phyloP scores from a whole-genome alignment of 352 stramenopile genomes.

The Pythium inflatum region DNA sequence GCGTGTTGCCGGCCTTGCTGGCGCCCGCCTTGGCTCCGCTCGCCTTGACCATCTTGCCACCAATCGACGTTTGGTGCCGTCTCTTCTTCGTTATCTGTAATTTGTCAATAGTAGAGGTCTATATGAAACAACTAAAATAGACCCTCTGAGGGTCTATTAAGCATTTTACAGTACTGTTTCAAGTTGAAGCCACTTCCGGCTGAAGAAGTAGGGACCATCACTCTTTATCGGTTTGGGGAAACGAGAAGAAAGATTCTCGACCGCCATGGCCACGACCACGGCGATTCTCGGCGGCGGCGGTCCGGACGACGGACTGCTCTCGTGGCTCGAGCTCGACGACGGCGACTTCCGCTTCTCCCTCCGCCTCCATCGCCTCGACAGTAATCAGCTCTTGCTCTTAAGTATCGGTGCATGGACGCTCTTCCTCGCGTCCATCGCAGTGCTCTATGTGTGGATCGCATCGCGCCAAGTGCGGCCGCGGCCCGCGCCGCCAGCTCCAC shows the following conservation, averaged over 20 bases:
- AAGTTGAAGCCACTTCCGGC: slow-evolving; percentile 25
- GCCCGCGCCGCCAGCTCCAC: slow-evolving; percentile 37
- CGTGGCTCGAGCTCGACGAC: slow-evolving; percentile 12
- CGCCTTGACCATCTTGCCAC: slow-evolving; percentile 28
- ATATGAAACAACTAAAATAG: too few species aligned
- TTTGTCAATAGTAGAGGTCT: too few species aligned
- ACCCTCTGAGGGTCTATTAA: slow-evolving; percentile 6
- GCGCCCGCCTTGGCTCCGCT: background rate
- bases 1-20: background rate
- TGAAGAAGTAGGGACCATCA: slow-evolving; percentile 17
- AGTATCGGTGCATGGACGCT: slow-evolving; percentile 50
- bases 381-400: slow-evolving; percentile 23
- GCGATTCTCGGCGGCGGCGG: slow-evolving; percentile 2
- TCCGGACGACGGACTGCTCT: background rate
- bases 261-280: background rate
- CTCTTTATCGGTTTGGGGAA: slow-evolving; percentile 4
- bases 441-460: slow-evolving; percentile 82
- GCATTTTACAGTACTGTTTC: background rate
- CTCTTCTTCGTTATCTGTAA: slow-evolving; percentile 26
- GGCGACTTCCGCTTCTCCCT: slow-evolving; percentile 24
- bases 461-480: slow-evolving; percentile 77
- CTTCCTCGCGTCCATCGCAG: slow-evolving; percentile 46
- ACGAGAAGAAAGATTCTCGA: background rate
- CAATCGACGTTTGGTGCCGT: slow-evolving; percentile 20
- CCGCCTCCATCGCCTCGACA: slow-evolving; percentile 9